Base-by-base conservation (phyloP, 805 yeast species). In the Kuraishia borneana region DNA sequence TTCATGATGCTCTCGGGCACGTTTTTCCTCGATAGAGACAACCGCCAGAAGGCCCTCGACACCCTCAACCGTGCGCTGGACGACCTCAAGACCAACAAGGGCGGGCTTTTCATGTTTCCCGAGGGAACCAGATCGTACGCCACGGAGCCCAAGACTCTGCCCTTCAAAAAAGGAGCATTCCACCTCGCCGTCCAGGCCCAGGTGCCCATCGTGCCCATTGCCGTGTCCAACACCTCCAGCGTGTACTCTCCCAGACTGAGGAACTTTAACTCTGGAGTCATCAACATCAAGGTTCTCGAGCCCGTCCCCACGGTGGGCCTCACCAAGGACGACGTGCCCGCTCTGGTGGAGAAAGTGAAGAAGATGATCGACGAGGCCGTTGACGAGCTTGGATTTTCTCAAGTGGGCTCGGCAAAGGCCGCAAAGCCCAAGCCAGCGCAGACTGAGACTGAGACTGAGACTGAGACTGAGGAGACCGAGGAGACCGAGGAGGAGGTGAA, bases 91-190 rank as follows among this genome's bases (percentile, higher is more conserved):
- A 49, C 54, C 4, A 64, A 76, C 32, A 73, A 76, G 49, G 77
- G 88, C 46, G 83, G 81, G 12, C 67, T 92, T 18, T 92, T 79
- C 69, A 75, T 92, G 60, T 92, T 88, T 66, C 96, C 97, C 18
- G 99, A 92, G 58, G 99, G 99, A 19, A 92, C 98, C 2, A 73
- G 99, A 57, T 85, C 96, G 1, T 82, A 79, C 42, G 60, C 81
- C 8, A 58, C 71, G 18, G 67, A 66, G 23, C 78, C 94, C 33
- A 74, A 67, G 3, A 59, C 92, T 53, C 66, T 85, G 33, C 94
- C 95, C 1, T 85, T 92, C 62, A 92, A 92, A 58, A 92, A 92
- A 54, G 99, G 99, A 36, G 96, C 97, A 0, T 92, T 92, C 76
- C 96, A 92, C 58, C 69, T 92, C 50, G 99, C 99, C 6, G 81